These are phyloP conservation scores for Trichoderma virens DNA, from an alignment of 495 filamentous ascomycete genomes.

Conservation along the genomic window DNA sequence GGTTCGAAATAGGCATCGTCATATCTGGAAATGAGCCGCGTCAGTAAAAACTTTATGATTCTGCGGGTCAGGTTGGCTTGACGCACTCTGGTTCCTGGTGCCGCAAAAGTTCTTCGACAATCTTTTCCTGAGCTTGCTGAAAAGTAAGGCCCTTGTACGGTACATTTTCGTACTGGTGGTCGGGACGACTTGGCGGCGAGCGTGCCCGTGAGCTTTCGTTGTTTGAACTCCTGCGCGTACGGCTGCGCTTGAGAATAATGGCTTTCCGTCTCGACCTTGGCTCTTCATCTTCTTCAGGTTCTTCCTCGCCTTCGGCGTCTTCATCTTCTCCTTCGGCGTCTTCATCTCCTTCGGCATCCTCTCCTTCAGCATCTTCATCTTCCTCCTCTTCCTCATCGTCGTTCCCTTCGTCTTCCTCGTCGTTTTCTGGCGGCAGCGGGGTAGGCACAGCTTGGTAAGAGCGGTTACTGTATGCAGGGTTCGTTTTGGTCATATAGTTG, in stretches of 20 bases:
- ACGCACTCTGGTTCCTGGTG: constrained; percentile 55
- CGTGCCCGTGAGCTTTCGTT: constrained; percentile 17
- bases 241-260: constrained; percentile 24
- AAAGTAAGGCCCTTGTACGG: constrained; percentile 59
- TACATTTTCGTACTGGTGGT: constrained; percentile 45
- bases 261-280: background rate
- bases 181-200: constrained; percentile 26
- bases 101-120: constrained; percentile 59
- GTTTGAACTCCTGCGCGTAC: constrained; percentile 25
- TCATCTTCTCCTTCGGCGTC: constrained; percentile 25
- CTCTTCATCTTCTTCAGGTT: constrained; percentile 24
- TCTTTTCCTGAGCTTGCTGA: constrained; percentile 74
- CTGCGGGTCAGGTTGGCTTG: constrained; percentile 11
- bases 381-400: constrained; percentile 12
- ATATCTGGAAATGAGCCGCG: constrained; percentile 24
- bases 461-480: constrained; percentile 54
- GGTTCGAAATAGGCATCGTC: constrained; percentile 49
- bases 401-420: constrained; percentile 17
- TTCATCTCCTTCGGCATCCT: constrained; percentile 20
- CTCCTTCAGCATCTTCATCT: constrained; percentile 21
- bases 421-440: constrained; percentile 46
- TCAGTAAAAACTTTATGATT: constrained; percentile 11
- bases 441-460: constrained; percentile 54
- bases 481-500: constrained; percentile 67
- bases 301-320: constrained; percentile 26